Evolutionary conservation across 2,329 filamentous ascomycete species (phyloP).

Genomic region (Colletotrichum truncatum): DNA sequence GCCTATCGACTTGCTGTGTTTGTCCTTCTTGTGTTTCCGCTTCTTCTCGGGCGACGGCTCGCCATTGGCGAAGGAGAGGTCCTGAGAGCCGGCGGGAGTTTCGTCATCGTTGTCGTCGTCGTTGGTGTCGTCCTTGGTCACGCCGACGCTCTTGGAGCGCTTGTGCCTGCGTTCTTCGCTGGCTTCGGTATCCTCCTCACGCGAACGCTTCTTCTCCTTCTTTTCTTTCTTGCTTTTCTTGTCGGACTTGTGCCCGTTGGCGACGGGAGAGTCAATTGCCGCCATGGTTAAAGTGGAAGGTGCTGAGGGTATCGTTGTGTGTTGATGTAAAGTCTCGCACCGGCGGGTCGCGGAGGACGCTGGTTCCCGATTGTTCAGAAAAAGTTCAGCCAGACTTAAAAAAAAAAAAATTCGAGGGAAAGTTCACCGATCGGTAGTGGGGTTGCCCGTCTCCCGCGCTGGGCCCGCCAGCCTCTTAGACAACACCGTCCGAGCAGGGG

Average conservation of each 20-base stretch:
- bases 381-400: conserved; percentile 1
- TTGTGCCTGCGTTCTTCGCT: conserved; percentile 58
- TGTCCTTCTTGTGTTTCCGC: conserved; percentile 25
- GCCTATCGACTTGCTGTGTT: conserved; percentile 21
- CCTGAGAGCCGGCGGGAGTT: conserved; percentile 9
- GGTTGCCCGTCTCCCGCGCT: conserved; percentile 26
- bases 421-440: conserved; percentile 30
- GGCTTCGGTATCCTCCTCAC: conserved; percentile 51
- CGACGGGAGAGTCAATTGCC: conserved; percentile 41
- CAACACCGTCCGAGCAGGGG: conserved; percentile 22
- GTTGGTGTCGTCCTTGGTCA: conserved; percentile 36
- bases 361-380: conserved; percentile 12
- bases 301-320: background rate
- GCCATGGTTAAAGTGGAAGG: conserved; percentile 39
- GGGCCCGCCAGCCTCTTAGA: conserved; percentile 19
- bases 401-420: conserved; percentile 29
- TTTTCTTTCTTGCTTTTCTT: conserved; percentile 51
- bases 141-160: conserved; percentile 55
- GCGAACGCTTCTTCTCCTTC: conserved; percentile 53
- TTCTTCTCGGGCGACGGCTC: conserved; percentile 23
- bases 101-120: conserved; percentile 23
- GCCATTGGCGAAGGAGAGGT: conserved; percentile 20
- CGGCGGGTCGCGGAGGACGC: conserved; percentile 27
- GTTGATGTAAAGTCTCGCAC: no score
- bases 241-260: conserved; percentile 42